Evolutionary conservation across 306 rosid species (phyloP).

Genomic region (Castanea mollissima): DNA sequence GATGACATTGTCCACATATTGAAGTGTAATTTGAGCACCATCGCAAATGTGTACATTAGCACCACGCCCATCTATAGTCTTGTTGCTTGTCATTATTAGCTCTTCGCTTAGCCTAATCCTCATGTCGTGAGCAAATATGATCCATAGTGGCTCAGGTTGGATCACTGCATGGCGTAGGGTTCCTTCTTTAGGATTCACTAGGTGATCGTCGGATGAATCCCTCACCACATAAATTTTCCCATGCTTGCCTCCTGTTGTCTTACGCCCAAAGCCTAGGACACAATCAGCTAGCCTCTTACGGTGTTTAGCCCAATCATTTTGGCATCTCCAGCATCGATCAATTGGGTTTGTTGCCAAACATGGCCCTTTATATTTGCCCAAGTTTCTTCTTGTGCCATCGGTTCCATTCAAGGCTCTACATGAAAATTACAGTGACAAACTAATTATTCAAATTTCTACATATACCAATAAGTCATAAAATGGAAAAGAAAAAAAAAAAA

Average conservation of each 20-base stretch:
- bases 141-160: constrained; percentile 34
- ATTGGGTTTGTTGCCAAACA: constrained; percentile 48
- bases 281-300: constrained; percentile 47
- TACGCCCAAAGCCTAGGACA: constrained; percentile 40
- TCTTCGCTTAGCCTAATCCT: constrained; percentile 29
- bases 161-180: constrained; percentile 36
- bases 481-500: neutral
- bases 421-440: neutral
- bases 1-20: constrained; percentile 46
- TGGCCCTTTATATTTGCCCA: constrained; percentile 13
- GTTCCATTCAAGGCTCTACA: constrained; percentile 23
- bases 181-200: constrained; percentile 43
- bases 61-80: constrained; percentile 59
- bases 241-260: constrained; percentile 47
- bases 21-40: constrained; percentile 53
- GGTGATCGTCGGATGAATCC: constrained; percentile 34
- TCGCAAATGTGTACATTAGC: constrained; percentile 37
- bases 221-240: constrained; percentile 40
- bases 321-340: constrained; percentile 55
- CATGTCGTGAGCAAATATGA: constrained; percentile 41
- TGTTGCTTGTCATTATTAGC: constrained; percentile 36
- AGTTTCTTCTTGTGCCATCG: constrained; percentile 30
- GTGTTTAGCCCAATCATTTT: constrained; percentile 37
- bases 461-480: too few species aligned
- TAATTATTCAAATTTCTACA: too few species aligned